Percentiles rank a stretch among this genome's conserved stretches.
Evolutionary conservation across 345 rosid species (phyloP).

Genomic region (Angophora floribunda): DNA sequence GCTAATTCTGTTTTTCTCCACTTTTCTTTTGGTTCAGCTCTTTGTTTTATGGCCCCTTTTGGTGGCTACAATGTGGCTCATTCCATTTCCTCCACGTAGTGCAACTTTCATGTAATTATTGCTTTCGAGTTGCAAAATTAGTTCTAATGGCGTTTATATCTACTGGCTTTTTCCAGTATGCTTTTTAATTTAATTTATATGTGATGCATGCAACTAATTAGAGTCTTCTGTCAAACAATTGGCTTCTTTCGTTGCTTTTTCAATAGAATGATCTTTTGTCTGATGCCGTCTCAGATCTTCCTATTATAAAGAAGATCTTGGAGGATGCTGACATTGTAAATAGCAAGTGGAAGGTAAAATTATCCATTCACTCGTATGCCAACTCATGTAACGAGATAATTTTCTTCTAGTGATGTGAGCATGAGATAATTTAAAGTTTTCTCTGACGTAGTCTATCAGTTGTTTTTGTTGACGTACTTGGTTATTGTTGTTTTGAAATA

Average conservation of each 20-base stretch:
- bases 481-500: neutral
- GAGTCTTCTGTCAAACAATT: neutral
- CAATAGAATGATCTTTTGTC: neutral
- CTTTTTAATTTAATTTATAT: neutral
- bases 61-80: neutral
- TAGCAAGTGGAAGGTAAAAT: conserved; percentile 70
- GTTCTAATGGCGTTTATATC: neutral
- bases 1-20: neutral
- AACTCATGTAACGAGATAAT: neutral
- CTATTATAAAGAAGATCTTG: conserved; percentile 59
- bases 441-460: neutral
- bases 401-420: neutral
- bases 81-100: neutral
- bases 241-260: neutral
- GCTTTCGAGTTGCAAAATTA: neutral
- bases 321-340: conserved; percentile 44
- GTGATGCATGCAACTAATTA: neutral
- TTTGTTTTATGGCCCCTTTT: neutral
- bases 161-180: neutral
- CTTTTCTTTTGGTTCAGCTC: neutral
- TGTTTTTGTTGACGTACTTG: neutral
- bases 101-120: neutral
- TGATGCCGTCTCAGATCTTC: conserved; percentile 43
- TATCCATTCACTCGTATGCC: neutral
- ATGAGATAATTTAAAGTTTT: neutral